Percentiles rank a stretch among this genome's conserved stretches.
Evolutionary conservation across 352 stramenopile genomes (phyloP).

Genomic region (Bremia lactucae): DNA sequence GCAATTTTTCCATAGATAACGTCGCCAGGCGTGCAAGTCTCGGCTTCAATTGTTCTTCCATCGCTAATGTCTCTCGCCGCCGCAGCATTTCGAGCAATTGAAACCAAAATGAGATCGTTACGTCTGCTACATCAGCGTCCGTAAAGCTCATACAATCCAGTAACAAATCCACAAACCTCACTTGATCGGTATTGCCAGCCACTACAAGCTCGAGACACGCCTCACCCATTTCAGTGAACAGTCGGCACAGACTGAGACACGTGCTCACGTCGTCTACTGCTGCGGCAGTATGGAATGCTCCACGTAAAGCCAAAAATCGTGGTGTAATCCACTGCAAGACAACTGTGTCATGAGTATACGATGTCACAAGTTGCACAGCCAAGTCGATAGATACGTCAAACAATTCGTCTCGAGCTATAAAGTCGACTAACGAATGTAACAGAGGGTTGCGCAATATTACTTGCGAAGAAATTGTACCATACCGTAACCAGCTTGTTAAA

Average conservation of each 20-base stretch:
- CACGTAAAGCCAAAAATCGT: slow-evolving; percentile 54
- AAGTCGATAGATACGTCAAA: slow-evolving; percentile 81
- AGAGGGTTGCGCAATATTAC: slow-evolving; percentile 55
- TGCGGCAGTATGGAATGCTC: slow-evolving; percentile 37
- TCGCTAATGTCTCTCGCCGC: slow-evolving; percentile 7
- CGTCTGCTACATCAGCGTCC: slow-evolving; percentile 68
- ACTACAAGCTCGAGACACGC: slow-evolving; percentile 74
- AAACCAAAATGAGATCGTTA: slow-evolving; percentile 83
- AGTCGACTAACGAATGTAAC: slow-evolving; percentile 51
- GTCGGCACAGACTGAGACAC: slow-evolving; percentile 66
- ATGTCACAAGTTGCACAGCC: slow-evolving; percentile 64
- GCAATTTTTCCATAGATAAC: slow-evolving; percentile 76
- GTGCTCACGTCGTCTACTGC: slow-evolving; percentile 61
- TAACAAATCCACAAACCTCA: slow-evolving; percentile 68
- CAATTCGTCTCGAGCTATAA: slow-evolving; percentile 60
- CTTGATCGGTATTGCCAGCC: slow-evolving; percentile 32
- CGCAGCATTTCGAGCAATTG: slow-evolving; percentile 44
- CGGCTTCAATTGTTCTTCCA: slow-evolving; percentile 33
- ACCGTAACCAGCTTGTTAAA: slow-evolving; percentile 52
- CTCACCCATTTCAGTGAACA: slow-evolving; percentile 88
- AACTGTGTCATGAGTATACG: slow-evolving; percentile 36
- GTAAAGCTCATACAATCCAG: slow-evolving; percentile 80
- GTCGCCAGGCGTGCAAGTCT: slow-evolving; percentile 46
- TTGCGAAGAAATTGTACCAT: slow-evolving; percentile 27
- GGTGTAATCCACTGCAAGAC: slow-evolving; percentile 75